Evolutionary conservation across 768 basidiomycete genomes (phyloP).

Genomic region (Sistotremastrum suecicum): DNA sequence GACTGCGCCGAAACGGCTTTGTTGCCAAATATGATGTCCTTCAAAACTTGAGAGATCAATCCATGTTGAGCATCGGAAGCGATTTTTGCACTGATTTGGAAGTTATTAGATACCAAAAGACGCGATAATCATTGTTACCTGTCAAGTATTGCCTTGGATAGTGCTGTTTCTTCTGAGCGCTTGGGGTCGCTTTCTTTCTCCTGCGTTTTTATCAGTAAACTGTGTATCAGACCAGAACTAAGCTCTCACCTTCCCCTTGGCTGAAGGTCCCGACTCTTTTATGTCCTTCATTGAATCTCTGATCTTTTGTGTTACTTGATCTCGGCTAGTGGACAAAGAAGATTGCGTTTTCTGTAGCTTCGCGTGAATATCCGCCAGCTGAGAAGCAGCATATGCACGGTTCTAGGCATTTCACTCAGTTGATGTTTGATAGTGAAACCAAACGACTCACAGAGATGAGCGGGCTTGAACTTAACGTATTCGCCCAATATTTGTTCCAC

Average conservation of each 20-base stretch:
- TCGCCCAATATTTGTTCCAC: slow-evolving; percentile 99
- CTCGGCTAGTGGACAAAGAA: slow-evolving; percentile 42
- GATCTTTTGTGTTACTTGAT: slow-evolving; percentile 26
- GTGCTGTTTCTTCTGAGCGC: too few species aligned
- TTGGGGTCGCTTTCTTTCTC: slow-evolving; percentile 1
- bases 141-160: too few species aligned
- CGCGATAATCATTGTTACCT: too few species aligned
- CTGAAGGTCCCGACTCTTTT: slow-evolving; percentile 24
- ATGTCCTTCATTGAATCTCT: slow-evolving; percentile 28
- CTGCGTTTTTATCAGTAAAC: too few species aligned
- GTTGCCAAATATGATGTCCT: slow-evolving; percentile 64
- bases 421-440: neutral
- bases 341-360: slow-evolving; percentile 68
- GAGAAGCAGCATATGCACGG: slow-evolving; percentile 84
- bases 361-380: slow-evolving; percentile 78
- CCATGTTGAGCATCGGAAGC: slow-evolving; percentile 88
- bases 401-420: slow-evolving; percentile 38
- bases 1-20: too few species aligned
- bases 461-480: slow-evolving; percentile 87
- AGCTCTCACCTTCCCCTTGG: slow-evolving; percentile 29
- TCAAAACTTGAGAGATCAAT: slow-evolving; percentile 84
- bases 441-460: slow-evolving; percentile 61
- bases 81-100: slow-evolving; percentile 56
- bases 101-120: neutral
- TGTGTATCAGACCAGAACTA: too few species aligned